Evolutionary conservation across 2,329 filamentous ascomycete species (phyloP), one percentile per base, ranked within the genome.

Genomic region (Fonsecaea monophora): DNA sequence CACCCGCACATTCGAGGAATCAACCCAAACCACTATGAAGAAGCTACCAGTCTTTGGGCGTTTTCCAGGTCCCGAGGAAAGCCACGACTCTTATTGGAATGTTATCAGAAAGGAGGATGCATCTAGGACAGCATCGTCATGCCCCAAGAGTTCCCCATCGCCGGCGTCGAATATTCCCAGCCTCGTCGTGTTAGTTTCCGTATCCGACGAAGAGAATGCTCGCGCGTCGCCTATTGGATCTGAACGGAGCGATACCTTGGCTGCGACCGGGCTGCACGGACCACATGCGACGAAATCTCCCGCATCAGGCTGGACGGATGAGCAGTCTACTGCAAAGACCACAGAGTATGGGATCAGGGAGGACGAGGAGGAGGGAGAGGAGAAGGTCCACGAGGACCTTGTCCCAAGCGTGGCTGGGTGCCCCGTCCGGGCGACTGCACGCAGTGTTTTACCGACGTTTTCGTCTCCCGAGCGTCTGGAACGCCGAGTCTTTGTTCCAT

Each of bases 401-500:
- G 21, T 25, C 3, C 25, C 25, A 15, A 12, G 21, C n/a, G 21
- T 50, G 35, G 40, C 25, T 45, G 57, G 12, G 32, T 48, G 21
- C 25, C 37, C 12, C 7, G 30, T 15, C 34, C 13, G 48, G 34
- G 32, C 35, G n/a, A 18, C 56, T 59, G 56, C 56, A n/a, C 18
- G 57, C 57, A 50, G 25, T 30, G 40, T 21, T 30, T 25, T 48
- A 9, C 57, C 15, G 30, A 50, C 13, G 30, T 30, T 34, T 34
- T 18, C 40, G 30, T 60, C 57, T 15, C 35, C 15, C 15, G 30
- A n/a, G n/a, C 40, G 18, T 45, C 38, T 34, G 40, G n/a, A 34
- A 37, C 37, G 13, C 7, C 8, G 50, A 30, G 37, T 35, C 59
- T 61, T 61, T 61, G 59, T 61, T 61, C 59, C 48, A 42, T 9